Base-by-base conservation (phyloP, 805 yeast species). In the Saccharomycopsis schoenii region DNA sequence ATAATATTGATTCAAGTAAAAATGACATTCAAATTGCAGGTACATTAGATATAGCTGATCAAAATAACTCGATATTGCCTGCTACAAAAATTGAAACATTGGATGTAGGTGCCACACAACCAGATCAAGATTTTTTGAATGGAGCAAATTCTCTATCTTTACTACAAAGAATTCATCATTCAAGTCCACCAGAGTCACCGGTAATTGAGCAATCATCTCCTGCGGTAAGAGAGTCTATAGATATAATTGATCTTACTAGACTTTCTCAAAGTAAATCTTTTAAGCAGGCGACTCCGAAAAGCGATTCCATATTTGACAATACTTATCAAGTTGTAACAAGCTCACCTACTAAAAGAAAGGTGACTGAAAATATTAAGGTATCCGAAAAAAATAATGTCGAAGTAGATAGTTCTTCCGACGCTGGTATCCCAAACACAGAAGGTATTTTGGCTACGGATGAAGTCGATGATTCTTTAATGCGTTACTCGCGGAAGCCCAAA, bases 151-250 rank as follows among this genome's bases (percentile, higher is more conserved):
- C 47, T 39, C 34, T 37, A 10, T 58, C 66, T 34, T 52, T 59
- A 29, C 54, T 39, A 1, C 52, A 21, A 24, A 14, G n/a, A 47
- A 24, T 14, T 21, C 34, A 21, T 47, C 19, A 47, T 9, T 52
- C 15, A 17, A 41, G 37, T 6, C 50, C 21, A 17, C 37, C 59
- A 15, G 1, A 58, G 61, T 56, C 71, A 14, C 58, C 58, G 1
- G 29, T 64, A 37, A 60, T 67, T 24, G 69, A 66, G 24, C 71
- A 69, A 36, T 66, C 71, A 1, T 69, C 72, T 15, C 72, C 72
- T 1, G 61, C 65, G 5, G 60, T 66, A n/a, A 62, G 67, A 36
- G 60, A 58, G n/a, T 57, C 59, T 14, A 19, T 60, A 12, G 68
- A 67, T 58, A 40, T 67, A 8, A 36, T 61, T 60, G 34, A 36